These are phyloP conservation scores for Pestalotiopsis fici DNA, from an alignment of 2,329 filamentous ascomycete genomes.

Conservation along the genomic window DNA sequence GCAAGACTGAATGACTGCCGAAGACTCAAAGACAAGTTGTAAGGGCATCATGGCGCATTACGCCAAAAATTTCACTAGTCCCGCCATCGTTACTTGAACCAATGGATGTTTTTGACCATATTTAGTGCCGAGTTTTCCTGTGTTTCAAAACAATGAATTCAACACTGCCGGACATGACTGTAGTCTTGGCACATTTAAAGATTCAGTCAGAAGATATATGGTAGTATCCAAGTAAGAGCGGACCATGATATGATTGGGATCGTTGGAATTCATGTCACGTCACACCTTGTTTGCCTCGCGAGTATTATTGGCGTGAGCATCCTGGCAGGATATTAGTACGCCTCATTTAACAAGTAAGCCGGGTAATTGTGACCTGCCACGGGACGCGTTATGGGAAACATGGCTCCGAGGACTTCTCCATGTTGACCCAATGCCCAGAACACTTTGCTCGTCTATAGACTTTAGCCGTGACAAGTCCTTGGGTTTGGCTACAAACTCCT, in stretches of 20 bases:
- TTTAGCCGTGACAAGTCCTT: background rate
- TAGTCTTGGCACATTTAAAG: background rate
- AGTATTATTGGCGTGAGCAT: background rate
- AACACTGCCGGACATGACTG: background rate
- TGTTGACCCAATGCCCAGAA: background rate
- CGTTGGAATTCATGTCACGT: constrained; percentile 5
- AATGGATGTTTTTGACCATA: background rate
- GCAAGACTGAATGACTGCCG: background rate
- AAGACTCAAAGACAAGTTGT: background rate
- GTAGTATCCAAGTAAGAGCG: no score
- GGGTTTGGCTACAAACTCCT: background rate
- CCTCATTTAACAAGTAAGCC: background rate
- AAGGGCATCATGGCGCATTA: background rate
- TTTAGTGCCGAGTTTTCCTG: background rate
- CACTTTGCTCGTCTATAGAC: background rate
- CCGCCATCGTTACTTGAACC: background rate
- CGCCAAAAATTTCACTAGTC: background rate
- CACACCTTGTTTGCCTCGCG: background rate
- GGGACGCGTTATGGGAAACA: background rate
- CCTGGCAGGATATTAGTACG: background rate
- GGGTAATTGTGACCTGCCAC: background rate
- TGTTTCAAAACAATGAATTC: background rate
- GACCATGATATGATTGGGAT: no score
- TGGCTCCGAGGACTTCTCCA: background rate
- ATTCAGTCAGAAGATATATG: no score